phyloP scores from a whole-genome alignment of 2,329 filamentous ascomycete genomes.

The Fusarium sp. region DNA sequence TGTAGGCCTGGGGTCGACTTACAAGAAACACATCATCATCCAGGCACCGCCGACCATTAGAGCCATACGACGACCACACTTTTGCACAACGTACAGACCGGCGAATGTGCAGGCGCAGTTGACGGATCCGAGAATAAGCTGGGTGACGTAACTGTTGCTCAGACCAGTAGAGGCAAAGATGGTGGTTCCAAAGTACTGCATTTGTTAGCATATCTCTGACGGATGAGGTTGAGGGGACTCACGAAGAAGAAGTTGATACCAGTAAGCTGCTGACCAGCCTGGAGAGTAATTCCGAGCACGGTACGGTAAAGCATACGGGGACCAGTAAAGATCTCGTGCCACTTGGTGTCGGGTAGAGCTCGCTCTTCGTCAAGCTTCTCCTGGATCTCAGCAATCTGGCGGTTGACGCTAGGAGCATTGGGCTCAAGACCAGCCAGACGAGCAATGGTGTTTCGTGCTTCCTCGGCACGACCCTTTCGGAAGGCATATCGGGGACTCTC shows the following conservation, averaged over 20 bases:
- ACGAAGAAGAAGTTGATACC: constrained; percentile 70
- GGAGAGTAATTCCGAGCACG: constrained; percentile 69
- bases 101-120: constrained; percentile 75
- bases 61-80: constrained; percentile 71
- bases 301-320: constrained; percentile 75
- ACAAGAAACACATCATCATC: constrained; percentile 67
- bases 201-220: neutral
- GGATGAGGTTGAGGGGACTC: neutral
- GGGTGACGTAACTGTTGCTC: constrained; percentile 72
- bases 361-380: constrained; percentile 61
- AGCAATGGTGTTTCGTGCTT: constrained; percentile 62
- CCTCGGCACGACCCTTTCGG: constrained; percentile 58
- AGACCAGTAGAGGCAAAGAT: constrained; percentile 76
- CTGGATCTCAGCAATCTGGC: constrained; percentile 64
- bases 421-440: constrained; percentile 56
- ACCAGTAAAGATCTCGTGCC: constrained; percentile 74
- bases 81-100: constrained; percentile 74
- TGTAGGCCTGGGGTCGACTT: constrained; percentile 30
- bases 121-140: constrained; percentile 75
- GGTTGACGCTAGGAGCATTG: constrained; percentile 55
- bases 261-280: constrained; percentile 75
- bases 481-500: constrained; percentile 67
- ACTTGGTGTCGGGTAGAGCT: constrained; percentile 59
- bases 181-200: constrained; percentile 68
- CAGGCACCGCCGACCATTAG: constrained; percentile 73